These are phyloP conservation scores for Rhizopus stolonifer DNA, from an alignment of 371 early-diverging fungal species.

Conservation along the genomic window DNA sequence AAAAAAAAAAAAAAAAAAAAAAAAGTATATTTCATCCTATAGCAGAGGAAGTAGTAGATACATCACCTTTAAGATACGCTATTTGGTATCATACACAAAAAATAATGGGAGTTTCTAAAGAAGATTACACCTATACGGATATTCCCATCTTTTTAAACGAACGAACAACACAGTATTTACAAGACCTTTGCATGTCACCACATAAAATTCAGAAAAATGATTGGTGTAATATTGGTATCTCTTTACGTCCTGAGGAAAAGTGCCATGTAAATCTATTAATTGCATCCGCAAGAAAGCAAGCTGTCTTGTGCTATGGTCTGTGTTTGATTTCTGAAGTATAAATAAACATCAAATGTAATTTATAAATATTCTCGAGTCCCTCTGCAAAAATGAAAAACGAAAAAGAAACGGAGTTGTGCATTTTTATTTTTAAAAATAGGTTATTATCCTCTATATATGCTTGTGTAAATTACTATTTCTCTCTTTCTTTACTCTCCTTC, in stretches of 20 bases:
- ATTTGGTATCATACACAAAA: slow-evolving; percentile 66
- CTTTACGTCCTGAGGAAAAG: slow-evolving; percentile 66
- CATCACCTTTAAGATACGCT: slow-evolving; percentile 60
- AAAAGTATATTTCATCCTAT: slow-evolving; percentile 50
- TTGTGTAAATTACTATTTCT: neutral
- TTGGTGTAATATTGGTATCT: slow-evolving; percentile 60
- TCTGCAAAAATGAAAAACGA: slow-evolving; percentile 1
- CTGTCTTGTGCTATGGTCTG: slow-evolving; percentile 57
- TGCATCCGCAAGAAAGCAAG: slow-evolving; percentile 63
- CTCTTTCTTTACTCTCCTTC: slow-evolving; percentile 1
- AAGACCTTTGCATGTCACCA: slow-evolving; percentile 47
- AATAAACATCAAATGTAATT: neutral
- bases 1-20: too few relatives aligned
- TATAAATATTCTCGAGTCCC: neutral
- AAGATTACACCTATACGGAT: slow-evolving; percentile 62
- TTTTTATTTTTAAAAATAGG: neutral
- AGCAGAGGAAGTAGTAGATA: slow-evolving; percentile 56
- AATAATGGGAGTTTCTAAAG: slow-evolving; percentile 59
- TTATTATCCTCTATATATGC: neutral
- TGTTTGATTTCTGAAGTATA: slow-evolving; percentile 30
- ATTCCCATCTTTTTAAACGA: slow-evolving; percentile 46
- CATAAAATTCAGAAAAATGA: slow-evolving; percentile 47
- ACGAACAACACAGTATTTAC: slow-evolving; percentile 50
- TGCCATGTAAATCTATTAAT: slow-evolving; percentile 66
- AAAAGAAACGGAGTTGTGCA: too few relatives aligned